A percentile compares a stretch with the other conserved stretches of the same genome.
Conservation (phyloP, 257 asterid genomes). For the Nicotiana attenuata region DNA sequence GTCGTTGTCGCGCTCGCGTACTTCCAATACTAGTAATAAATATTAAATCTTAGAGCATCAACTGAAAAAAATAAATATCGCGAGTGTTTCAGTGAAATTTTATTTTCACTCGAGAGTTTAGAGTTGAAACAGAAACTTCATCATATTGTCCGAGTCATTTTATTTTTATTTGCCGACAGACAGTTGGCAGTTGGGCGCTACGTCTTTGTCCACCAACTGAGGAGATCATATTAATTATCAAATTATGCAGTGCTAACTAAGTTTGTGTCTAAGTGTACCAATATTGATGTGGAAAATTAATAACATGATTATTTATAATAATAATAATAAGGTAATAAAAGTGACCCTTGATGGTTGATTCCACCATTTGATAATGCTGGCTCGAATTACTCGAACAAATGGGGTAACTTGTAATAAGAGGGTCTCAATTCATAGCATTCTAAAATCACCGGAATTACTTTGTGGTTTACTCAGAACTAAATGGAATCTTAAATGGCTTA, state of each 20-base stretch:
- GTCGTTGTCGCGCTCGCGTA: background rate
- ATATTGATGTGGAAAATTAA: background rate
- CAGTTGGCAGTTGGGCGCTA: background rate
- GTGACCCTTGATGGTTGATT: too few species aligned
- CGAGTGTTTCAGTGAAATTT: background rate
- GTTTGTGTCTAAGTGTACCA: background rate
- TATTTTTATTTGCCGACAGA: background rate
- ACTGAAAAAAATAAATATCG: background rate
- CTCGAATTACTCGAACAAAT: background rate
- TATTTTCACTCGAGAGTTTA: background rate
- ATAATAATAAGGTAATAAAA: too few species aligned
- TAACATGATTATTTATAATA: background rate
- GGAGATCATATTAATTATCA: background rate
- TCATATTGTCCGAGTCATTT: background rate
- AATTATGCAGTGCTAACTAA: background rate
- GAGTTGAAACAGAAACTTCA: background rate
- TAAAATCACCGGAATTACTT: background rate
- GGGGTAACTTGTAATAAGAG: background rate
- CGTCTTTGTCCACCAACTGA: background rate
- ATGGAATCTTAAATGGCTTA: background rate
- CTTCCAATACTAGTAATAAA: background rate
- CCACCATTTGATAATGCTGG: background rate
- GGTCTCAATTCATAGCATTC: background rate
- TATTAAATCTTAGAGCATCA: background rate
- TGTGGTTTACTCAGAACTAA: background rate